Conservation (phyloP, 139 green algal genomes). For the Closterium sp. region DNA sequence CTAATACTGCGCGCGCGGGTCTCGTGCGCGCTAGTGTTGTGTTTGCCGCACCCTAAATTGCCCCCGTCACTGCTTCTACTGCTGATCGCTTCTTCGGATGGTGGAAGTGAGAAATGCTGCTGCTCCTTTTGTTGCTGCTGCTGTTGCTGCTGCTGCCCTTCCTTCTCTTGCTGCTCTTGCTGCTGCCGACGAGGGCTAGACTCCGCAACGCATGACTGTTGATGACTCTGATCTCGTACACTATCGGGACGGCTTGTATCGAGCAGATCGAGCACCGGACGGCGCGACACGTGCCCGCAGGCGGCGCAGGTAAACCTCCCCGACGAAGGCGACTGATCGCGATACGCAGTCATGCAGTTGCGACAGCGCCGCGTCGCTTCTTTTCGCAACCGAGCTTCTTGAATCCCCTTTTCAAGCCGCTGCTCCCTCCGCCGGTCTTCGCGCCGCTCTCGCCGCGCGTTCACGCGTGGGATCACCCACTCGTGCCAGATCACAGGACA, state of each 20-base stretch:
- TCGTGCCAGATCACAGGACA: not conserved
- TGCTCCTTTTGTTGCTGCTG: not conserved
- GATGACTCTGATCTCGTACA: not conserved
- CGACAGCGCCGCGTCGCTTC: slow-evolving; percentile 19
- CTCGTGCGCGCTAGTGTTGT: not conserved
- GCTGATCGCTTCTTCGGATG: not conserved
- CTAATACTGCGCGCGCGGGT: no score
- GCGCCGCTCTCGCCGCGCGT: not conserved
- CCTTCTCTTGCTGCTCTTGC: not conserved
- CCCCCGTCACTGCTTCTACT: not conserved
- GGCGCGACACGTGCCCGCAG: slow-evolving; percentile 22
- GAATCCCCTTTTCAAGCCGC: not conserved
- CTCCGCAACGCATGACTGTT: not conserved
- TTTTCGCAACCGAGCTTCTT: slow-evolving; percentile 22
- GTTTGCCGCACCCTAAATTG: not conserved
- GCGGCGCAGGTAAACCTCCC: slow-evolving; percentile 18
- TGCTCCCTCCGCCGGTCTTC: not conserved
- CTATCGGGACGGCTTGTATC: not conserved
- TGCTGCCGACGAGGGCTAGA: not conserved
- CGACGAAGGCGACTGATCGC: slow-evolving; percentile 5
- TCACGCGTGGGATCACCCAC: not conserved
- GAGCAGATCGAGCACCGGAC: slow-evolving; percentile 13
- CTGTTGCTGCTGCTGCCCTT: not conserved
- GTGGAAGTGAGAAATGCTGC: not conserved
- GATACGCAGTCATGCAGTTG: slow-evolving; percentile 32